These are phyloP conservation scores for Penicillium parvum DNA, from an alignment of 495 filamentous ascomycete genomes.

Conservation along the genomic window DNA sequence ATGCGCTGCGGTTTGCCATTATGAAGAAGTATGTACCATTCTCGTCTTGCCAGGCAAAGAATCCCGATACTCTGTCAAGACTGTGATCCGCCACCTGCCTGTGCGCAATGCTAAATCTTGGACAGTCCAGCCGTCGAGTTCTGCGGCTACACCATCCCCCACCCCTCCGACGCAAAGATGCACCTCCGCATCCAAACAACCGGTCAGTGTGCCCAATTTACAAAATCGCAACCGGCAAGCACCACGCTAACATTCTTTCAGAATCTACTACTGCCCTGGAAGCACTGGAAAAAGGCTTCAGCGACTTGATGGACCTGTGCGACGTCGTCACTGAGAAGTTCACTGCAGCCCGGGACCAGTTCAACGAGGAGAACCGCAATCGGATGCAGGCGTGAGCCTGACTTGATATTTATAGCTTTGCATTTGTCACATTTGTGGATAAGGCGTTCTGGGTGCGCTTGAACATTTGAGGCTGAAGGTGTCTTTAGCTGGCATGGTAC, in stretches of 20 bases:
- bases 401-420: conserved; percentile 5
- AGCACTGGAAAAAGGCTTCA: conserved; percentile 83
- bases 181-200: conserved; percentile 95
- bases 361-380: conserved; percentile 43
- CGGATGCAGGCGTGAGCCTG: conserved; percentile 32
- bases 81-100: too few species aligned
- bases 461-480: too few species aligned
- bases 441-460: neutral
- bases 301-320: conserved; percentile 83
- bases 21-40: conserved; percentile 83
- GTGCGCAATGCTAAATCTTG: conserved; percentile 48
- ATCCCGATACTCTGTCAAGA: too few species aligned
- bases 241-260: too few species aligned
- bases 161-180: conserved; percentile 95
- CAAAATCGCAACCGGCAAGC: neutral
- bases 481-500: too few species aligned
- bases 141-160: conserved; percentile 96
- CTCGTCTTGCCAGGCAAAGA: neutral
- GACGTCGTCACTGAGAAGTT: conserved; percentile 90
- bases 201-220: conserved; percentile 50
- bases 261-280: conserved; percentile 76
- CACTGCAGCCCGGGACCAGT: conserved; percentile 58
- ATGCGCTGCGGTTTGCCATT: conserved; percentile 88
- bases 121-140: conserved; percentile 93
- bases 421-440: conserved; percentile 10